These are phyloP conservation scores for Wallacemonas sp. DNA, from an alignment of 208 protist genomes.

Conservation along the genomic window DNA sequence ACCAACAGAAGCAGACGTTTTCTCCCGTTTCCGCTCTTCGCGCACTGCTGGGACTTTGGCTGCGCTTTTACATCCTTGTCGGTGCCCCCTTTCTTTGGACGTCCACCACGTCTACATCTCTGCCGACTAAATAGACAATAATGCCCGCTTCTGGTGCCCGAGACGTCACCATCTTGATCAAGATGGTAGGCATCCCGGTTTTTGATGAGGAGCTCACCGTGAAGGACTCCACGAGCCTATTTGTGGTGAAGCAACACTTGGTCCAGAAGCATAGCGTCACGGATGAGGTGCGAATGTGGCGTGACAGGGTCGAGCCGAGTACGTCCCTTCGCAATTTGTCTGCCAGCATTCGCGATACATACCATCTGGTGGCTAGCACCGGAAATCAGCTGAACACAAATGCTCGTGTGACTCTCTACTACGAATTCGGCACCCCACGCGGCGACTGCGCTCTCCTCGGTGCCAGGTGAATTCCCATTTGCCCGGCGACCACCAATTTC, in stretches of 20 bases:
- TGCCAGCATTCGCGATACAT: conserved; percentile 47
- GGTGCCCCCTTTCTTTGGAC: too few species aligned
- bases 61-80: too few species aligned
- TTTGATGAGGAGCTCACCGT: conserved; percentile 60
- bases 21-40: too few species aligned
- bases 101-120: too few species aligned
- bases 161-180: conserved; percentile 26
- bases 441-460: conserved; percentile 42
- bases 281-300: conserved; percentile 54
- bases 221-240: conserved; percentile 34
- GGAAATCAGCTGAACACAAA: background rate
- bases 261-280: conserved; percentile 54
- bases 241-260: conserved; percentile 47
- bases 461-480: conserved; percentile 24
- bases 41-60: too few species aligned
- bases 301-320: conserved; percentile 67
- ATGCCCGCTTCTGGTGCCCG: background rate
- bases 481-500: background rate
- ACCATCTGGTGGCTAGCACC: conserved; percentile 23
- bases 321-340: conserved; percentile 58
- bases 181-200: conserved; percentile 75
- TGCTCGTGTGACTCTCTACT: conserved; percentile 49
- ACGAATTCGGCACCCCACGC: conserved; percentile 61
- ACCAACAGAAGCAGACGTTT: too few species aligned
- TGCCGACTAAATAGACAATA: too few species aligned